Conservation (phyloP, 2,329 filamentous ascomycete species). For the Aspergillus sojae region DNA sequence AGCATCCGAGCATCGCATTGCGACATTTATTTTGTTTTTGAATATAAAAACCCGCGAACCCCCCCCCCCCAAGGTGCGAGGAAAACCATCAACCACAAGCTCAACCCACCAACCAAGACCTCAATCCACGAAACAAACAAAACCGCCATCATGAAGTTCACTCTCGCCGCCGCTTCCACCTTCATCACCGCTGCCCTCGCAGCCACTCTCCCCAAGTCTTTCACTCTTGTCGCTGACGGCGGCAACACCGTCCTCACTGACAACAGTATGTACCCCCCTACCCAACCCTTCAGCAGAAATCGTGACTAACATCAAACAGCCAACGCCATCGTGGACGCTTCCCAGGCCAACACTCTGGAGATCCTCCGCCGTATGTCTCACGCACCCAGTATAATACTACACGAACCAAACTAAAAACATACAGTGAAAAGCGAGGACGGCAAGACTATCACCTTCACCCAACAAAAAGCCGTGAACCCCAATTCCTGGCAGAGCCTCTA, state of each 20-base stretch:
- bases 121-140: background rate
- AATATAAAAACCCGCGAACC: background rate
- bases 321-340: constrained; percentile 2
- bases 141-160: constrained; percentile 12
- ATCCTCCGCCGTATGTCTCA: constrained; percentile 10
- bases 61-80: background rate
- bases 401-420: background rate
- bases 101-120: background rate
- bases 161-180: constrained; percentile 10
- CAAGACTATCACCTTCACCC: constrained; percentile 5
- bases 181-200: constrained; percentile 10
- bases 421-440: background rate
- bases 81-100: background rate
- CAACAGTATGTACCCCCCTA: constrained; percentile 2
- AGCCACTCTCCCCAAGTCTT: constrained; percentile 13
- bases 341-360: background rate
- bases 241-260: constrained; percentile 15
- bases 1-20: background rate
- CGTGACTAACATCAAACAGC: background rate
- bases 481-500: constrained; percentile 11
- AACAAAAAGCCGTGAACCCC: too few relatives aligned
- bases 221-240: constrained; percentile 18
- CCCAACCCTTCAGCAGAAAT: background rate
- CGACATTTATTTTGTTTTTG: background rate
- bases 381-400: background rate